A percentile compares a stretch with the other conserved stretches of the same genome.
Evolutionary conservation across 805 yeast species (phyloP).

Genomic region (Huiozyma naganishii): DNA sequence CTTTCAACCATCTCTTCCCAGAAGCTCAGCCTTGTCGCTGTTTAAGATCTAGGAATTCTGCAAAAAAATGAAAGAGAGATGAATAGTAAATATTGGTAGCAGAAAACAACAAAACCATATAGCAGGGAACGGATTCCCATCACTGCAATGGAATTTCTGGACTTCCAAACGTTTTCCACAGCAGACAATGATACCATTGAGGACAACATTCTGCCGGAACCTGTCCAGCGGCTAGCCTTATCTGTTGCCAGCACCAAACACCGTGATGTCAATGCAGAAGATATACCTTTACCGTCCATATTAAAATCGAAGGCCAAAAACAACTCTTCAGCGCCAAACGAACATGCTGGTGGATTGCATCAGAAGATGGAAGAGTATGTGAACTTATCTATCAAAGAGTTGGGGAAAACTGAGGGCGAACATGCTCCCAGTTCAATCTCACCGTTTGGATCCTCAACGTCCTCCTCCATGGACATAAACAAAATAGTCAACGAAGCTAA

Average conservation of each 20-base stretch:
- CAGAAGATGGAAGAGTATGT: conserved; percentile 1
- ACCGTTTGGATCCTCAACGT: too few relatives aligned
- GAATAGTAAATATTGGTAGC: too few relatives aligned
- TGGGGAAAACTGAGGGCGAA: not conserved
- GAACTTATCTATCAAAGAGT: conserved; percentile 1
- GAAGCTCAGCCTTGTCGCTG: too few relatives aligned
- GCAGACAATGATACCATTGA: conserved; percentile 11
- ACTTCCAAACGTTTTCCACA: conserved; percentile 35
- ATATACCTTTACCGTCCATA: not conserved
- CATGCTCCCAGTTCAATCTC: too few relatives aligned
- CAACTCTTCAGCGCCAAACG: not conserved
- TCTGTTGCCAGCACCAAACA: conserved; percentile 6
- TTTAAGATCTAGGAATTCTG: too few relatives aligned
- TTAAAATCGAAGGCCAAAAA: not conserved
- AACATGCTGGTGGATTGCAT: not conserved
- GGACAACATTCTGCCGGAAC: conserved; percentile 17
- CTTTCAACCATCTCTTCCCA: too few relatives aligned
- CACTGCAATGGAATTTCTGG: conserved; percentile 34
- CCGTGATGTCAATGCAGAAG: not conserved
- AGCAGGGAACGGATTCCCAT: too few relatives aligned
- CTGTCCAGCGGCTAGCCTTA: conserved; percentile 19
- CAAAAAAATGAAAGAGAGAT: too few relatives aligned
- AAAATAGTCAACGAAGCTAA: conserved; percentile 2
- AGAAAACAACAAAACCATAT: too few relatives aligned
- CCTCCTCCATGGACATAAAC: not conserved